Base-by-base conservation (phyloP, 2,329 filamentous ascomycete species). In the Acrocalymma vagum region DNA sequence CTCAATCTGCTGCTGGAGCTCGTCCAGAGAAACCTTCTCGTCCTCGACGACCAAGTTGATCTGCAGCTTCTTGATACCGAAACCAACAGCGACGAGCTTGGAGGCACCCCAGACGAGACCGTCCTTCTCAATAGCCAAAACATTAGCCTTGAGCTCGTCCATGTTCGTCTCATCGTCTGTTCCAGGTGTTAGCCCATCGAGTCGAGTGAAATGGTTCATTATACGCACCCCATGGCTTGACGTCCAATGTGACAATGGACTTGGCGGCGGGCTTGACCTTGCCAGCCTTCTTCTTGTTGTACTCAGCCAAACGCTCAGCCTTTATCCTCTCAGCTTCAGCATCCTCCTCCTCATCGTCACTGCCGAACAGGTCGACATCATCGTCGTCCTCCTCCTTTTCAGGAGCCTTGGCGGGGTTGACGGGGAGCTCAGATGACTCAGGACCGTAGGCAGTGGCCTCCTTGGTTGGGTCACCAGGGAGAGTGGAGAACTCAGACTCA, bases 51-150 rank as follows among this genome's bases (percentile, higher is more conserved):
- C 91, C 62, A 97, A 77, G 86, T 90, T 97, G 81, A 99, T 95
- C 84, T 97, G 93, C 54, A 99, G 86, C 85, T 97, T 97, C 83
- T 89, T 94, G 82, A 99, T 95, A 82, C 94, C 94, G 82, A 90
- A 99, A 68, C 92, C 93, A 65, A 99, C 86, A 58, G 92, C 74
- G 36, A 95, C 86, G 56, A 96, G 80, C 82, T 94, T 89, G 73
- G 88, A 92, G 55, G 81, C 85, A 85, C 93, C 93, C 94, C 94
- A 99, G 54, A 95, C 86, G 51, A 99, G 89, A 78, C 94, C 94
- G 33, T 97, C 93, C 82, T 88, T 85, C 77, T 93, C 84, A 62
- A 97, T 93, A 58, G 78, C 75, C 66, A 90, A 88, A 62, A 97
- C 92, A 55, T 86, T 79, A 21, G 75, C 80, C 80, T 96, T 90